Conservation (phyloP, 208 protist species). For the Trypanosoma mega region DNA sequence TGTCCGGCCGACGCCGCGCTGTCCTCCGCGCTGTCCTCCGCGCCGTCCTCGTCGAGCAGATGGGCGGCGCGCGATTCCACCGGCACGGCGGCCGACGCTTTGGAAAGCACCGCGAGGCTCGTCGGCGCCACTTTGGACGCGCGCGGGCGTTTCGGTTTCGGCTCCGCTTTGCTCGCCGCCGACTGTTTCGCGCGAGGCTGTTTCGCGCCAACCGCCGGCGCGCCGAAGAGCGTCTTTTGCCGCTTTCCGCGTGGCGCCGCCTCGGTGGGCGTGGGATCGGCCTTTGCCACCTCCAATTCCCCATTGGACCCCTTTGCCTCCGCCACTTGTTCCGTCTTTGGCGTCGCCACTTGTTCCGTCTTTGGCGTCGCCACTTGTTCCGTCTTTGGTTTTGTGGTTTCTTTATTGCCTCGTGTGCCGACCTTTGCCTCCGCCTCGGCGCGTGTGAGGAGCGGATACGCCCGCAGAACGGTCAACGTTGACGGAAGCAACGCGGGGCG, state of each 20-base stretch:
- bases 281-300: not conserved
- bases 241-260: conserved; percentile 10
- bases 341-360: conserved; percentile 6
- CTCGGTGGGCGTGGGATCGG: not conserved
- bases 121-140: conserved; percentile 29
- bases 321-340: conserved; percentile 2
- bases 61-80: not conserved
- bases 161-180: conserved; percentile 1
- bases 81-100: conserved; percentile 1
- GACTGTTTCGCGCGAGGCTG: too few species aligned
- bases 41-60: conserved; percentile 31
- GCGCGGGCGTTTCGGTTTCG: conserved; percentile 21
- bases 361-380: conserved; percentile 7
- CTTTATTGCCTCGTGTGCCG: too few species aligned
- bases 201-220: conserved; percentile 29
- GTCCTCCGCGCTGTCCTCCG: not conserved
- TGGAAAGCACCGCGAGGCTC: conserved; percentile 37
- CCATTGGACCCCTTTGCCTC: not conserved
- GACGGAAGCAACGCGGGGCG: conserved; percentile 11
- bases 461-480: conserved; percentile 7
- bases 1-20: not conserved
- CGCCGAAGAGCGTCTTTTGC: conserved; percentile 41
- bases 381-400: conserved; percentile 7
- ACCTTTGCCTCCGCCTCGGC: conserved; percentile 15
- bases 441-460: conserved; percentile 26